phyloP scores from a whole-genome alignment of 768 basidiomycete species.

The Polyporus arcularius region DNA sequence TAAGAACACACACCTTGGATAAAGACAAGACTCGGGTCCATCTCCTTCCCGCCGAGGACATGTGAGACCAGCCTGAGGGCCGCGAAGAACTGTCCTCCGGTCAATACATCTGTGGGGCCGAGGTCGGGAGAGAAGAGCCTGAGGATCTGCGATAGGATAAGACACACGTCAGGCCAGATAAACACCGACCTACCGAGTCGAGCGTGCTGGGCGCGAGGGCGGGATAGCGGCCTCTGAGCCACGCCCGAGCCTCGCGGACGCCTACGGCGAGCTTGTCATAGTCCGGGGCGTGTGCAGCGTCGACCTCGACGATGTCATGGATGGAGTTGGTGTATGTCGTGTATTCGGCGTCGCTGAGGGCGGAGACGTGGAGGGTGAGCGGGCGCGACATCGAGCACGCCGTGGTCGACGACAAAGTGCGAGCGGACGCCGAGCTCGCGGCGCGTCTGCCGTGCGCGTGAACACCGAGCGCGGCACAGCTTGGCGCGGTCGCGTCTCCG shows the following conservation, averaged over 20 bases:
- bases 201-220: slow-evolving; percentile 52
- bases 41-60: slow-evolving; percentile 54
- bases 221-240: slow-evolving; percentile 72
- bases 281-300: slow-evolving; percentile 32
- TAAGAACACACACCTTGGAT: slow-evolving; percentile 61
- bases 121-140: slow-evolving; percentile 62
- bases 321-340: slow-evolving; percentile 63
- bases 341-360: slow-evolving; percentile 75
- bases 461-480: slow-evolving; percentile 14
- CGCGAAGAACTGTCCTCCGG: slow-evolving; percentile 77
- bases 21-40: slow-evolving; percentile 71
- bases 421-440: neutral
- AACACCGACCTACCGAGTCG: slow-evolving; percentile 51
- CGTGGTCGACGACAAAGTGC: slow-evolving; percentile 7
- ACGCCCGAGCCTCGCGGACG: slow-evolving; percentile 69
- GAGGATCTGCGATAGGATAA: slow-evolving; percentile 51
- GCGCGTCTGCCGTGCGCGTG: too few relatives aligned
- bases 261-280: slow-evolving; percentile 58
- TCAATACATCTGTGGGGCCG: slow-evolving; percentile 51
- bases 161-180: neutral
- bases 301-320: slow-evolving; percentile 35
- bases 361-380: slow-evolving; percentile 70
- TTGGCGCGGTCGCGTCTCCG: slow-evolving; percentile 1
- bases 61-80: slow-evolving; percentile 68
- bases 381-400: slow-evolving; percentile 43